Conservation (phyloP, 805 yeast genomes). For the Saccharomyces paradoxus region DNA sequence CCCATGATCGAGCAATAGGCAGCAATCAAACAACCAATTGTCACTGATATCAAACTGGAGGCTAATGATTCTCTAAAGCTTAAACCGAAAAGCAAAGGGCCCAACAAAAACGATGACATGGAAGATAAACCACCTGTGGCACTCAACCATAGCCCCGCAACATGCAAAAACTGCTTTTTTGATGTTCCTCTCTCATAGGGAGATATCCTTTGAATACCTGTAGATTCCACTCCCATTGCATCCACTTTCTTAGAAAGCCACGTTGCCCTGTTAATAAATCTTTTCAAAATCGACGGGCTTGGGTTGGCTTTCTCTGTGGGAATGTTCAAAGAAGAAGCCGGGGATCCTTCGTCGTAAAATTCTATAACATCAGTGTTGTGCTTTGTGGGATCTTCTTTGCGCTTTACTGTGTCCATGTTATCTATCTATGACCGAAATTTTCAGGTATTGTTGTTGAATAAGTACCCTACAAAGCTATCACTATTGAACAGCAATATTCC, state of each 20-base stretch:
- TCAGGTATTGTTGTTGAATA: not conserved
- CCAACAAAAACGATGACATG: constrained; percentile 74
- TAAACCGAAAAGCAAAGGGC: constrained; percentile 62
- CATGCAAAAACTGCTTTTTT: constrained; percentile 35
- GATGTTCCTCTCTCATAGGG: constrained; percentile 55
- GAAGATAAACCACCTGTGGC: constrained; percentile 87
- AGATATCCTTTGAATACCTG: constrained; percentile 70
- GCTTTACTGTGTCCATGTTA: not conserved
- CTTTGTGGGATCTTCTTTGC: not conserved
- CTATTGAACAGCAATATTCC: not conserved
- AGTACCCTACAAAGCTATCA: not conserved
- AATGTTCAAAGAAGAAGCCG: not conserved
- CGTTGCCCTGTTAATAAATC: not conserved
- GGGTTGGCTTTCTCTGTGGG: not conserved
- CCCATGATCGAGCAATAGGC: constrained; percentile 84
- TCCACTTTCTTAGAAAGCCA: constrained; percentile 42
- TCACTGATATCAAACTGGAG: constrained; percentile 54
- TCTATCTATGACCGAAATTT: not conserved
- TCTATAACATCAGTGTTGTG: not conserved
- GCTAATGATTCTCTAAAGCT: constrained; percentile 58
- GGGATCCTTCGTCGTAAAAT: not conserved
- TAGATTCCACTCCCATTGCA: constrained; percentile 56
- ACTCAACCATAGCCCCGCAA: constrained; percentile 71
- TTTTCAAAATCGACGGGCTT: not conserved
- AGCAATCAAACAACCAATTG: constrained; percentile 67